Conservation (phyloP, 768 basidiomycete genomes). For the Rhodotorula babjevae region DNA sequence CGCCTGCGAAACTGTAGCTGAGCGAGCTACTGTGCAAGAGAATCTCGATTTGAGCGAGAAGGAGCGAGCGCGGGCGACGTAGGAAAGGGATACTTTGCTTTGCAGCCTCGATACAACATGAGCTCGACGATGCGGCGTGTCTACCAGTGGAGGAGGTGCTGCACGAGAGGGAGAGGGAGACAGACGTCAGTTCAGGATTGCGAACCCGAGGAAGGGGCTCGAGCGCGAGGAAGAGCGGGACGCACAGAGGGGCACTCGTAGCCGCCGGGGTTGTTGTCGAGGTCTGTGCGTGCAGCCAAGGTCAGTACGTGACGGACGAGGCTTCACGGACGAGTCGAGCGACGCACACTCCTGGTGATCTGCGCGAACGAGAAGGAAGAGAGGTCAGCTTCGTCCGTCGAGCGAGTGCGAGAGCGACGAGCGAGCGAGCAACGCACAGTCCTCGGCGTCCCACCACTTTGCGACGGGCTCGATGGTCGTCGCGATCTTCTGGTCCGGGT, state of each 20-base stretch:
- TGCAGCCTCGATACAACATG: neutral
- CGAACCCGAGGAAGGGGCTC: too few species aligned
- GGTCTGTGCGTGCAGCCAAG: constrained; percentile 22
- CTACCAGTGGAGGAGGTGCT: constrained; percentile 22
- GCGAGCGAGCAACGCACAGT: constrained; percentile 6
- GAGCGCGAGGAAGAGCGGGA: neutral
- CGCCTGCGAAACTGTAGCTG: too few species aligned
- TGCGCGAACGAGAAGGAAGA: neutral
- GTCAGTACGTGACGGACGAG: neutral
- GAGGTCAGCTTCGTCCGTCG: neutral
- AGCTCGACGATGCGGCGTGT: too few species aligned
- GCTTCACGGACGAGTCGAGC: too few species aligned
- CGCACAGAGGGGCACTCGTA: constrained; percentile 76
- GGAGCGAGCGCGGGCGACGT: too few species aligned
- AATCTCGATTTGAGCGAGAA: too few species aligned
- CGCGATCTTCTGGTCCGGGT: constrained; percentile 67
- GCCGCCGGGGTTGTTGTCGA: constrained; percentile 74
- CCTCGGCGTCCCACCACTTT: constrained; percentile 61
- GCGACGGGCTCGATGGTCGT: constrained; percentile 68
- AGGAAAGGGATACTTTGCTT: too few species aligned
- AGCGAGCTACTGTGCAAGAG: too few species aligned
- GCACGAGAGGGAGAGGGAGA: neutral
- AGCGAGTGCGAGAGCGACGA: too few species aligned
- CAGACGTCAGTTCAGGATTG: neutral
- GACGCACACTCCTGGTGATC: constrained; percentile 58